These are phyloP conservation scores for Mortierella sp. DNA, from an alignment of 371 early-diverging fungal species.

Conservation along the genomic window DNA sequence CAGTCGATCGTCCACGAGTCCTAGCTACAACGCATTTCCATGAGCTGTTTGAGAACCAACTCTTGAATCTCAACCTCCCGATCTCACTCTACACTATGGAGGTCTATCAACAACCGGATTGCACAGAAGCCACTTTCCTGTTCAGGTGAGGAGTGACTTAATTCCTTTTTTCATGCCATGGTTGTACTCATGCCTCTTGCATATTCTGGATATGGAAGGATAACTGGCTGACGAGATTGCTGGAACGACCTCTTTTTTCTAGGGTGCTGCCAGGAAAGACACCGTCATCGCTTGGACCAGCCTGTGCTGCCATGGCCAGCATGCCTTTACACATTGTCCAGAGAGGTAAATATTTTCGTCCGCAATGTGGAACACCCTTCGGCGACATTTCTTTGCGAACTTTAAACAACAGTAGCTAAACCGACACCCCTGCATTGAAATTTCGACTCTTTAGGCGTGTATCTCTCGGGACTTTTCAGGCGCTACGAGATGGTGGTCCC, in stretches of 20 bases:
- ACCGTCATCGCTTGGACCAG: slow-evolving; percentile 43
- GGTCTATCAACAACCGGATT: slow-evolving; percentile 33
- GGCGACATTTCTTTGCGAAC: not conserved
- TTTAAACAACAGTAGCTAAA: not conserved
- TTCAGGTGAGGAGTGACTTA: slow-evolving; percentile 20
- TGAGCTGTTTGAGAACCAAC: slow-evolving; percentile 68
- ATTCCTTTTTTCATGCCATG: no score
- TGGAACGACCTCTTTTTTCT: no score
- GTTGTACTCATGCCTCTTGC: no score
- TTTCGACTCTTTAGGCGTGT: not conserved
- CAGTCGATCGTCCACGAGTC: slow-evolving; percentile 53
- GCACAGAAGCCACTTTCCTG: slow-evolving; percentile 42
- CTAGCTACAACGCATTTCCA: slow-evolving; percentile 98
- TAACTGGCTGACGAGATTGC: no score
- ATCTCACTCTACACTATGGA: slow-evolving; percentile 50
- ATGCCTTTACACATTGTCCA: slow-evolving; percentile 37
- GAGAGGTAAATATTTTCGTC: slow-evolving; percentile 15
- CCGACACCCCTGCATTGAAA: not conserved
- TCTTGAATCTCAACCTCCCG: slow-evolving; percentile 32
- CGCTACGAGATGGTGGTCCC: slow-evolving; percentile 51
- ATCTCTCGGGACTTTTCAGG: slow-evolving; percentile 38
- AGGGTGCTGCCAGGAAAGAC: slow-evolving; percentile 43
- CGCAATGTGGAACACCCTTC: not conserved
- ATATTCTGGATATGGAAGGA: no score
- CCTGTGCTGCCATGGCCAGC: slow-evolving; percentile 43